Evolutionary conservation across 768 basidiomycete species (phyloP).

Genomic region (Leccinum subtestaceum): DNA sequence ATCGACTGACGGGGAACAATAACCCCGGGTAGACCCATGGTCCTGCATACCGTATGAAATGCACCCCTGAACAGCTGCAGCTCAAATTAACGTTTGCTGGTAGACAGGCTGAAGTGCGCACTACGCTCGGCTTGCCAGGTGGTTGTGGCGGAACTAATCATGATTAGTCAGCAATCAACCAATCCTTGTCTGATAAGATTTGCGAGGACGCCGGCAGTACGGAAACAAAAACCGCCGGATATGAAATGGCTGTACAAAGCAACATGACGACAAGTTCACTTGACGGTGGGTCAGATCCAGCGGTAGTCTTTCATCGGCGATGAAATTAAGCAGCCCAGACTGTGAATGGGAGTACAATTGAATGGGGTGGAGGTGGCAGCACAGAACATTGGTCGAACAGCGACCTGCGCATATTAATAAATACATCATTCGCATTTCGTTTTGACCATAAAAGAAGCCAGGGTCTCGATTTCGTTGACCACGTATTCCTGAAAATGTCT

Average conservation of each 20-base stretch:
- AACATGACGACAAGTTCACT: background rate
- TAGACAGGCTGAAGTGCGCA: background rate
- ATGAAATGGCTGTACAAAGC: background rate
- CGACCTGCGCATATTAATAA: constrained; percentile 19
- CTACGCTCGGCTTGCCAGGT: background rate
- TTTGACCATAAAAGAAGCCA: constrained; percentile 80
- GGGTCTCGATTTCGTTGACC: constrained; percentile 74
- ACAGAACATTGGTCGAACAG: constrained; percentile 11
- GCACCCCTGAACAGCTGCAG: background rate
- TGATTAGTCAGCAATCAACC: constrained; percentile 14
- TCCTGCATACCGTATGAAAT: background rate
- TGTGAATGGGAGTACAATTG: constrained; percentile 19
- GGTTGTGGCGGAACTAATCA: background rate
- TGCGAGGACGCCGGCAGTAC: background rate
- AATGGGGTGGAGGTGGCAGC: constrained; percentile 2
- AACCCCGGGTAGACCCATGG: background rate
- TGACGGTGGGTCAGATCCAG: background rate
- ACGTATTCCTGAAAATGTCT: constrained; percentile 65
- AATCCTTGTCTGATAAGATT: constrained; percentile 28
- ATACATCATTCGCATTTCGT: constrained; percentile 45
- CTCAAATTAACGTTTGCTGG: background rate
- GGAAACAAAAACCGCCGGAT: background rate
- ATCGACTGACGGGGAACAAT: background rate
- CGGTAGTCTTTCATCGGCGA: constrained; percentile 5
- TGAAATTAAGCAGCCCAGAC: background rate